Evolutionary conservation across 2,329 filamentous ascomycete genomes (phyloP).

Genomic region (Phymatotrichopsis omnivora): DNA sequence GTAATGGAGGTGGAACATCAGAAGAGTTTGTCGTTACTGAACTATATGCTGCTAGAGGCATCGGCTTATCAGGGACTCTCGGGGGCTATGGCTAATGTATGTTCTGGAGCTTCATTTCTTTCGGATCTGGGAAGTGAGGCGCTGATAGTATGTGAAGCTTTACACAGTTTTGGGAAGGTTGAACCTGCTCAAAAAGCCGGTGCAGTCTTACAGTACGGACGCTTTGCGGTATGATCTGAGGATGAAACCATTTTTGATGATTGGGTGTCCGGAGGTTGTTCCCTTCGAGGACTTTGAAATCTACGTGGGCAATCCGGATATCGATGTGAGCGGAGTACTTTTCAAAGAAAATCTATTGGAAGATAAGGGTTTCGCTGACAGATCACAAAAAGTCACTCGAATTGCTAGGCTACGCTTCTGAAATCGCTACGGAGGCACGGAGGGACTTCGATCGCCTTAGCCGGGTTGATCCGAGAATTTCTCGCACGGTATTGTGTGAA

Average conservation of each 20-base stretch:
- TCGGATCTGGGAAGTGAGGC: not conserved
- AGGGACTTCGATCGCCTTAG: conserved; percentile 49
- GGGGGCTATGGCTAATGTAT: conserved; percentile 38
- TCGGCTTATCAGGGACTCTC: conserved; percentile 49
- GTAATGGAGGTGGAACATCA: conserved; percentile 9
- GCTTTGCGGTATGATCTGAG: conserved; percentile 67
- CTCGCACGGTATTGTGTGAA: conserved; percentile 48
- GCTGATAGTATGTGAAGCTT: conserved; percentile 40
- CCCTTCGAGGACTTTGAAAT: conserved; percentile 51
- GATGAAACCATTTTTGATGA: conserved; percentile 69
- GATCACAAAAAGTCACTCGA: conserved; percentile 27
- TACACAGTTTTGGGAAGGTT: conserved; percentile 58
- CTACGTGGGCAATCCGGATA: conserved; percentile 39
- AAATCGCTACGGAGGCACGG: conserved; percentile 33
- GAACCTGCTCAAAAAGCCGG: conserved; percentile 42
- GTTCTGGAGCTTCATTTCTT: not conserved
- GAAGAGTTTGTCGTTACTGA: conserved; percentile 46
- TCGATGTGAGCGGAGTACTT: conserved; percentile 16
- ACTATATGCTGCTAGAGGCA: conserved; percentile 53
- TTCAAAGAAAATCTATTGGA: not conserved
- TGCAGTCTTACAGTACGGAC: conserved; percentile 56
- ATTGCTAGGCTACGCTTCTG: conserved; percentile 34
- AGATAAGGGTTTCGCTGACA: not conserved
- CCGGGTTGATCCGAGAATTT: conserved; percentile 43
- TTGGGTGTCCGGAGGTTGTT: conserved; percentile 59